phyloP scores from a whole-genome alignment of 2,329 filamentous ascomycete species.

The Claviceps purpurea region DNA sequence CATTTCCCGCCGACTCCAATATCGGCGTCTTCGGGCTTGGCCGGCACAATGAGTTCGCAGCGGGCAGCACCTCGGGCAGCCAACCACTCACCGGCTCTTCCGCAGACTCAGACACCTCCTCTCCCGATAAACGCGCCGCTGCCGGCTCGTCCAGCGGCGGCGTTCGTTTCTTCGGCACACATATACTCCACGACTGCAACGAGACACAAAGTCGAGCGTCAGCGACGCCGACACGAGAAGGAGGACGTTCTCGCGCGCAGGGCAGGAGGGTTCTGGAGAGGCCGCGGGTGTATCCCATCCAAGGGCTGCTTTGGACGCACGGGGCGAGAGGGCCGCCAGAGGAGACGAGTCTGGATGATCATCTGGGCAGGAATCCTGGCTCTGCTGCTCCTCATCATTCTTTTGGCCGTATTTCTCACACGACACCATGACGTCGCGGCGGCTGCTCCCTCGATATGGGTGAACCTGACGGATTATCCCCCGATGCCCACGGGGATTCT shows the following conservation, averaged over 20 bases:
- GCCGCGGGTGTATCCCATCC: slow-evolving; percentile 47
- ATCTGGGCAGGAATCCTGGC: slow-evolving; percentile 37
- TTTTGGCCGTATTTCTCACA: slow-evolving; percentile 44
- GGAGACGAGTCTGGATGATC: slow-evolving; percentile 44
- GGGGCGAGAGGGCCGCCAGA: slow-evolving; percentile 50
- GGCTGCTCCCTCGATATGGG: slow-evolving; percentile 44
- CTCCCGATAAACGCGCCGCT: slow-evolving; percentile 15
- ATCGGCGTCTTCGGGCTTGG: slow-evolving; percentile 48
- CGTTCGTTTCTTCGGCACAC: slow-evolving; percentile 32
- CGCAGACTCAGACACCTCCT: slow-evolving; percentile 8
- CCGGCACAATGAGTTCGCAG: slow-evolving; percentile 48
- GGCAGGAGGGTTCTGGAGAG: slow-evolving; percentile 49
- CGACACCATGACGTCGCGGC: slow-evolving; percentile 10
- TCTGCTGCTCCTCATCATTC: slow-evolving; percentile 42
- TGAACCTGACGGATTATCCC: slow-evolving; percentile 77
- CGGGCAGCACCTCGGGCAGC: slow-evolving; percentile 48
- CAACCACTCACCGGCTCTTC: slow-evolving; percentile 32
- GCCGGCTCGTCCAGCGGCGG: slow-evolving; percentile 30
- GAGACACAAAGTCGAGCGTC: slow-evolving; percentile 33
- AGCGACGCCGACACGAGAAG: slow-evolving; percentile 46
- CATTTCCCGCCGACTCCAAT: slow-evolving; percentile 45
- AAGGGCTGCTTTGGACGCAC: slow-evolving; percentile 52
- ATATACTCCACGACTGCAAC: slow-evolving; percentile 26
- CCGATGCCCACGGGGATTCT: slow-evolving; percentile 74
- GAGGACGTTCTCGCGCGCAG: slow-evolving; percentile 48